phyloP scores from a whole-genome alignment of 306 rosid genomes.

The Rosa multiflora region DNA sequence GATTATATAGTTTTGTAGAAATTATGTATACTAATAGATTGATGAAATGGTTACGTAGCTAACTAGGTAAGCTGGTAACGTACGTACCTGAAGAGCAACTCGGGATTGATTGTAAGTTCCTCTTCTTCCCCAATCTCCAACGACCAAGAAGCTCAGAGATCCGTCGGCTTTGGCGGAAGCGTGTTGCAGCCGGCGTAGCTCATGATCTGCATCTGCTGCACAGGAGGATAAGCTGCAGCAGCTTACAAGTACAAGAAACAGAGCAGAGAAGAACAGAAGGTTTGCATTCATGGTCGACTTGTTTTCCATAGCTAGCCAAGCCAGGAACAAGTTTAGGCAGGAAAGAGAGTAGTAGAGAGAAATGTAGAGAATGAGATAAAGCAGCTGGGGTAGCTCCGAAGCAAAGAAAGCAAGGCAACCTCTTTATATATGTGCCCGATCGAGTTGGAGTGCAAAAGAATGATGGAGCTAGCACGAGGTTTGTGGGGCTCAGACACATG shows the following conservation, averaged over 20 bases:
- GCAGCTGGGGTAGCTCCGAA: background rate
- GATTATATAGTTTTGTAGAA: background rate
- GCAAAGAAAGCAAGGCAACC: background rate
- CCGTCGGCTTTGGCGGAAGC: conserved; percentile 22
- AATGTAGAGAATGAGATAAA: background rate
- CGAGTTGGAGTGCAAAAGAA: background rate
- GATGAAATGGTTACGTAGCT: background rate
- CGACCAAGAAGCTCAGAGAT: conserved; percentile 48
- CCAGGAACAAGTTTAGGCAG: background rate
- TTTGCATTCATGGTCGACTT: background rate
- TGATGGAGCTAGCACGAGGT: background rate
- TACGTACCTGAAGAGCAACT: conserved; percentile 59
- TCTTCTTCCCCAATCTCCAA: conserved; percentile 83
- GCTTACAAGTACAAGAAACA: background rate
- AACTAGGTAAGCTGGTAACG: background rate
- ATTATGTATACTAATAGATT: background rate
- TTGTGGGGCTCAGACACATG: background rate
- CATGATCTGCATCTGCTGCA: conserved; percentile 8
- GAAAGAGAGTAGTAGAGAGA: background rate
- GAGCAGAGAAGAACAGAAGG: background rate
- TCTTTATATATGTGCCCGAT: background rate
- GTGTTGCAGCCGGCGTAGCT: conserved; percentile 37
- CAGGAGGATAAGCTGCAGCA: background rate
- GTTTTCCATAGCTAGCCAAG: background rate
- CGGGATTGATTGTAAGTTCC: conserved; percentile 59